Evolutionary conservation across 352 stramenopile genomes (phyloP).

Genomic region (Aphanomyces cochlioides): DNA sequence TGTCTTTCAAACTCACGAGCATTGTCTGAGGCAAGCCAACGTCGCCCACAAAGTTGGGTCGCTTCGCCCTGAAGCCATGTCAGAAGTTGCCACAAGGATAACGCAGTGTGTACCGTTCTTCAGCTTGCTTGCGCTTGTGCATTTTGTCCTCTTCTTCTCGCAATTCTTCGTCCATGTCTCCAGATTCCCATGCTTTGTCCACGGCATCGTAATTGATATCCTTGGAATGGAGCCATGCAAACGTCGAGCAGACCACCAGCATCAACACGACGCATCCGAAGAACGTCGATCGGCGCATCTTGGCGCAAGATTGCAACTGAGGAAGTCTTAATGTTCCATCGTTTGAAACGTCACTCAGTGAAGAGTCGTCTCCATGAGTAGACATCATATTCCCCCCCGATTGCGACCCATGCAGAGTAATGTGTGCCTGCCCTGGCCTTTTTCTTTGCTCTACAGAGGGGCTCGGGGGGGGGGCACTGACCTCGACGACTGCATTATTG

Average conservation of each 20-base stretch:
- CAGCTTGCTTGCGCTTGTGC: constrained; percentile 24
- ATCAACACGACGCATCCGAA: neutral
- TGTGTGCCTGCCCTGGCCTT: too few species aligned
- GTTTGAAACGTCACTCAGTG: too few species aligned
- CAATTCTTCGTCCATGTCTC: constrained; percentile 28
- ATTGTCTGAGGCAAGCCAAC: constrained; percentile 28
- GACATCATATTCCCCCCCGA: too few species aligned
- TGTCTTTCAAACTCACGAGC: constrained; percentile 26
- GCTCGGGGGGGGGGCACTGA: too few species aligned
- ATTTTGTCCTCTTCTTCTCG: constrained; percentile 25
- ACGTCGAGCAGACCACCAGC: neutral
- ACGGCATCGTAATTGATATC: constrained; percentile 29
- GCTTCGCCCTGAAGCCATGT: constrained; percentile 14
- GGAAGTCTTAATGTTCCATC: too few species aligned
- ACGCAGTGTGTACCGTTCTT: constrained; percentile 15
- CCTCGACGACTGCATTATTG: too few species aligned
- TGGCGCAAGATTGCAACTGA: too few species aligned
- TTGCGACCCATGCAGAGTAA: too few species aligned
- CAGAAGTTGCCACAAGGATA: constrained; percentile 4
- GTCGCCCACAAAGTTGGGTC: constrained; percentile 29
- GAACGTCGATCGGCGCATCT: neutral
- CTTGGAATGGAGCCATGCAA: constrained; percentile 23
- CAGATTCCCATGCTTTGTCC: constrained; percentile 28
- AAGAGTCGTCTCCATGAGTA: too few species aligned
- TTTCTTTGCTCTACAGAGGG: too few species aligned